Evolutionary conservation across 1,284 basidiomycete genomes (phyloP), one percentile per base, ranked within the genome.

Genomic region (Microbotryomycetes sp.): DNA sequence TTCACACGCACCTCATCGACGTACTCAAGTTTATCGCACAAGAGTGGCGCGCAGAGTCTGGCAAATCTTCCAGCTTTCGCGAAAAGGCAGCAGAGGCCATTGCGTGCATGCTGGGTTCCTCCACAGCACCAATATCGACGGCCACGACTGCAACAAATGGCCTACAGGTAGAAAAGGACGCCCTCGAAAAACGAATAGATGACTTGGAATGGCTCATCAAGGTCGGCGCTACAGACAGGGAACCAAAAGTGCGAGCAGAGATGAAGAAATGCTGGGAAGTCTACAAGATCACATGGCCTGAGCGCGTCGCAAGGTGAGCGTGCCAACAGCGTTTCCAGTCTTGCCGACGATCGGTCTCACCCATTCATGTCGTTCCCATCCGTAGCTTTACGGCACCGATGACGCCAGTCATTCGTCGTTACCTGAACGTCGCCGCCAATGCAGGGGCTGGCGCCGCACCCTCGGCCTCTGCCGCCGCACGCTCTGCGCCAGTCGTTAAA

Each of bases 361-460:
- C 13, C 21, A 23, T 45, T 60, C 53, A 16, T 59, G 56, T 31
- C 52, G 45, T 15, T 50, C 54, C 35, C 9, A 41, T 18, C 9
- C 35, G 9, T 66, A 90, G 89, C 52, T 89, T 91, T 70, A 80
- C 81, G 16, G 79, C 79, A 3, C 87, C 87, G 4, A 79, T 91
- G 23, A 85, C 86, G 2, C 88, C 89, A 4, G 85, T 82, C 2
- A 83, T 83, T 57, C 85, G 81, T 69, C 88, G 88, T 74, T 89
- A 89, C 73, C 81, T 91, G 3, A 83, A 86, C 63, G 79, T 90
- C 2, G 50, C 56, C 31, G 56, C 63, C 5, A 13, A 49, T 18
- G 59, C 48, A 2, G 54, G 45, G 3, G 52, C 56, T 1, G n/a
- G n/a, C n/a, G n/a, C n/a, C n/a, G 9, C 60, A 0, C 47, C 61